Evolutionary conservation across 2,329 filamentous ascomycete genomes (phyloP).

Genomic region (Akanthomyces muscarius): DNA sequence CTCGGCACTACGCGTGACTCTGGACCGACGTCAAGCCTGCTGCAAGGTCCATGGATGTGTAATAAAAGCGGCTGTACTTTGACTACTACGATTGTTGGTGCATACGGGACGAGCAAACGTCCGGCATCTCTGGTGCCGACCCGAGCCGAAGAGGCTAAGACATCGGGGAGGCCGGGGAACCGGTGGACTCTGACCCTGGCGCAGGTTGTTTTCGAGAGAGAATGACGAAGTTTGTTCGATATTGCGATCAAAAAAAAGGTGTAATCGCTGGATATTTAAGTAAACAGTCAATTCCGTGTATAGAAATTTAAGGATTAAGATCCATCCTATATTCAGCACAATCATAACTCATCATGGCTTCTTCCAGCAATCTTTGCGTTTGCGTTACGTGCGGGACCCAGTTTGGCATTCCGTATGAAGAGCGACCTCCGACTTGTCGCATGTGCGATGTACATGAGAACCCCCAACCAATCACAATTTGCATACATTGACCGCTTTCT

Average conservation of each 20-base stretch:
- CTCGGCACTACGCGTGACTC: too few relatives aligned
- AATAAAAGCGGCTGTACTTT: too few relatives aligned
- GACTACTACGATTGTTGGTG: too few relatives aligned
- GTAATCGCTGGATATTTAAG: neutral
- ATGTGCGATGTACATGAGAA: conserved; percentile 55
- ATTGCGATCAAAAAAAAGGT: neutral
- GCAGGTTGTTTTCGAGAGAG: neutral
- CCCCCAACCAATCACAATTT: neutral
- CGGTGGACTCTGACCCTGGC: neutral
- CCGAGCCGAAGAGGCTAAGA: neutral
- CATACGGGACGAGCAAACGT: too few relatives aligned
- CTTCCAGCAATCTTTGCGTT: conserved; percentile 30
- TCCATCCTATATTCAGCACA: too few relatives aligned
- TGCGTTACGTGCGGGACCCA: conserved; percentile 70
- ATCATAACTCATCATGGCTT: neutral
- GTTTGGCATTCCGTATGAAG: conserved; percentile 42
- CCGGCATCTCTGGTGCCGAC: neutral
- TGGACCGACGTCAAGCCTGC: too few relatives aligned
- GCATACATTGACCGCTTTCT: neutral
- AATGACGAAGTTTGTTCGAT: neutral
- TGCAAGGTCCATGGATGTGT: too few relatives aligned
- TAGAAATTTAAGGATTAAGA: neutral
- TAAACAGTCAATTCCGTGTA: neutral
- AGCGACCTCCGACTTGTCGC: conserved; percentile 52
- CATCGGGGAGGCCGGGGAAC: conserved; percentile 5